Percentiles rank a stretch among this genome's conserved stretches.
Evolutionary conservation across 805 yeast genomes (phyloP).

Genomic region (Candida boleticola): DNA sequence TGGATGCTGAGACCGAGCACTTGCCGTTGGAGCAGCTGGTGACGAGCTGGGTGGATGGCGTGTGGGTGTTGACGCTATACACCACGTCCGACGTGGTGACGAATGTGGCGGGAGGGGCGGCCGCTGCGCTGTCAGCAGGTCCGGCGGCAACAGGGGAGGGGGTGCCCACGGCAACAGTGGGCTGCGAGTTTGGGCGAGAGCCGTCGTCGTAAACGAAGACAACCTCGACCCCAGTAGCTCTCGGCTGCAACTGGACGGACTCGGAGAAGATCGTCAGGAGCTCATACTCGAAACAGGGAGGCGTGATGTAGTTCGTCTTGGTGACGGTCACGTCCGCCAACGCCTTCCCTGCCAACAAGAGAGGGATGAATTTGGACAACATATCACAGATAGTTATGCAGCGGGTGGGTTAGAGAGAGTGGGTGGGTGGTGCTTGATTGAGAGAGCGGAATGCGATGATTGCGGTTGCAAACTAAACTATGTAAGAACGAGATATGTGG

Average conservation of each 20-base stretch:
- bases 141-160: slow-evolving; percentile 7
- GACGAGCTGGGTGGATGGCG: slow-evolving; percentile 13
- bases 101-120: too few species aligned
- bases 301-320: slow-evolving; percentile 24
- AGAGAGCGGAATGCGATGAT: too few species aligned
- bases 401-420: too few species aligned
- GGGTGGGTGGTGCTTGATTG: too few species aligned
- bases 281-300: slow-evolving; percentile 18
- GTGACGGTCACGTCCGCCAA: slow-evolving; percentile 14
- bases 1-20: slow-evolving; percentile 11
- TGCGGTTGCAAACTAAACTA: too few species aligned
- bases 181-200: slow-evolving; percentile 4
- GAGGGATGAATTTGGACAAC: slow-evolving; percentile 5
- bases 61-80: slow-evolving; percentile 18
- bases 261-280: slow-evolving; percentile 16
- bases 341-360: slow-evolving; percentile 3
- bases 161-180: not conserved
- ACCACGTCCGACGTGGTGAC: slow-evolving; percentile 16
- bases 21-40: slow-evolving; percentile 13
- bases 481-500: too few species aligned
- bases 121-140: not conserved
- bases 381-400: slow-evolving; percentile 3
- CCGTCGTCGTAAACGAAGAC: slow-evolving; percentile 25
- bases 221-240: slow-evolving; percentile 27
- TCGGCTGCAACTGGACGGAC: slow-evolving; percentile 13